Conservation (phyloP, 306 rosid genomes). For the Dicorynia guianensis region DNA sequence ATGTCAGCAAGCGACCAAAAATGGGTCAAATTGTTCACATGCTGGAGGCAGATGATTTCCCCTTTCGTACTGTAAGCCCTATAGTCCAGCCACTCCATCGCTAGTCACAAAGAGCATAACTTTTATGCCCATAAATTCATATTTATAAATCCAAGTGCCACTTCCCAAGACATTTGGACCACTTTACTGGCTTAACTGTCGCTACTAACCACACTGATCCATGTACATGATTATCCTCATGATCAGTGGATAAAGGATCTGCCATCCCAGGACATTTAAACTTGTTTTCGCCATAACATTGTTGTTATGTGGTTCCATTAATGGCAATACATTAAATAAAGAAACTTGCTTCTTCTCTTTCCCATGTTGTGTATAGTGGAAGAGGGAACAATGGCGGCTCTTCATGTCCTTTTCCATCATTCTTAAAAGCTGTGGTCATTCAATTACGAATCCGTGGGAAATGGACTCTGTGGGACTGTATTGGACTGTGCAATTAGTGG, state of each 20-base stretch:
- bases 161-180: background rate
- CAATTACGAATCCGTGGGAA: no score
- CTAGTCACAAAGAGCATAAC: background rate
- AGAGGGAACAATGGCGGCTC: no score
- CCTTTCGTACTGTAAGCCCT: conserved; percentile 77
- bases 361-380: no score
- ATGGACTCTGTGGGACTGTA: no score
- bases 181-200: conserved; percentile 1
- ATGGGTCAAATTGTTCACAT: conserved; percentile 98
- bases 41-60: conserved; percentile 98
- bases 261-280: background rate
- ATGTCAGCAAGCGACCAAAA: conserved; percentile 88
- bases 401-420: no score
- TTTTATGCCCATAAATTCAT: conserved; percentile 25
- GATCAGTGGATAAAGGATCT: background rate
- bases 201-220: background rate
- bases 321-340: no score
- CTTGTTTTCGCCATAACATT: no score
- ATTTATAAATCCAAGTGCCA: conserved; percentile 24
- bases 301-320: no score
- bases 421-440: no score
- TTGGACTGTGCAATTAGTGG: no score
- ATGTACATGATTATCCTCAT: background rate
- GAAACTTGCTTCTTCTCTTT: no score
- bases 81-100: background rate